Evolutionary conservation across 805 yeast species (phyloP).

Genomic region (Schwanniomyces pseudopolymorphus): DNA sequence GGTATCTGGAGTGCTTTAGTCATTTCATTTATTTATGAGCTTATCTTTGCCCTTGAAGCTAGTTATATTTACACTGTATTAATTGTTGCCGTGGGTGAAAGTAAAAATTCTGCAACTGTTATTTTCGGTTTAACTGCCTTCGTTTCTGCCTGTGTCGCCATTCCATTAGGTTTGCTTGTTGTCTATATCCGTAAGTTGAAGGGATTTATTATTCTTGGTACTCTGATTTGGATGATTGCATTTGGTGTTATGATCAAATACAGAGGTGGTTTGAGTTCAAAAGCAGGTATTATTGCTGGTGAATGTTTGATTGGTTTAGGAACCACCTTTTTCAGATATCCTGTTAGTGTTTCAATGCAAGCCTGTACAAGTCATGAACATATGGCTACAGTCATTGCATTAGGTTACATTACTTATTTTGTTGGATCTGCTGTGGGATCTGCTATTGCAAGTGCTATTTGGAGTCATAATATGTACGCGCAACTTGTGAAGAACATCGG

Average conservation of each 20-base stretch:
- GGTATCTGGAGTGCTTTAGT: constrained; percentile 17
- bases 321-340: constrained; percentile 17
- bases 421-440: constrained; percentile 17
- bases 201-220: constrained; percentile 54
- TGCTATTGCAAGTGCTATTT: constrained; percentile 5
- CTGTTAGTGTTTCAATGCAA: constrained; percentile 14
- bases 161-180: constrained; percentile 13
- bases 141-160: constrained; percentile 12
- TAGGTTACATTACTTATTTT: constrained; percentile 12
- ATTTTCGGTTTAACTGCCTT: constrained; percentile 12
- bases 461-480: constrained; percentile 2
- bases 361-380: constrained; percentile 15
- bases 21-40: constrained; percentile 11
- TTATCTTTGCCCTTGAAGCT: constrained; percentile 51
- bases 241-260: constrained; percentile 56
- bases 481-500: background rate
- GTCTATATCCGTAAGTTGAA: constrained; percentile 29
- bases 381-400: constrained; percentile 16
- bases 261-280: constrained; percentile 36
- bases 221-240: constrained; percentile 52
- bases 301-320: constrained; percentile 15
- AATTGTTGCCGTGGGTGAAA: constrained; percentile 60
- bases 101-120: constrained; percentile 41
- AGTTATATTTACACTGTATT: constrained; percentile 66
- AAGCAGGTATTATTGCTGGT: constrained; percentile 16